Percentiles rank a stretch among this genome's conserved stretches.
These are phyloP conservation scores for Tulasnella sp. DNA, from an alignment of 768 basidiomycete genomes.

Conservation along the genomic window DNA sequence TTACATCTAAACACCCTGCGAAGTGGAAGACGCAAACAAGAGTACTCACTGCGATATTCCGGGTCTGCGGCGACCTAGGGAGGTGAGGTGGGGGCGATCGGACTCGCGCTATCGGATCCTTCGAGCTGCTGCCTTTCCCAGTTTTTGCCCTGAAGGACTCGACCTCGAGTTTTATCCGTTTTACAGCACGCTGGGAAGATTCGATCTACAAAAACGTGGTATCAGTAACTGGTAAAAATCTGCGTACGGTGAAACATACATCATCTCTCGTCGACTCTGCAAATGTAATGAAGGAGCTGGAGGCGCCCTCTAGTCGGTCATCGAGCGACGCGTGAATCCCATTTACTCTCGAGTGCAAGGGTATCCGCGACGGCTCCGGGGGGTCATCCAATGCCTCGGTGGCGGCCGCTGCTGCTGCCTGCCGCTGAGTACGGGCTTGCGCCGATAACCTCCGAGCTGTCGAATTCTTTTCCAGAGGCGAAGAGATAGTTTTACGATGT, in stretches of 20 bases:
- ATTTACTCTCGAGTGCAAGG: no score
- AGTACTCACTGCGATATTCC: conserved; percentile 26
- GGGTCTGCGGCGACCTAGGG: conserved; percentile 27
- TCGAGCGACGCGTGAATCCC: no score
- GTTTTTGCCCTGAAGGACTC: conserved; percentile 18
- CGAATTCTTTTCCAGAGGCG: neutral
- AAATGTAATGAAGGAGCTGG: conserved; percentile 27
- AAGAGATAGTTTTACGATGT: neutral
- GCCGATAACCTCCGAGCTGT: neutral
- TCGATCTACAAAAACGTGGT: conserved; percentile 40
- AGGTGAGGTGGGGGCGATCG: conserved; percentile 17
- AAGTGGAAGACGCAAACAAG: neutral
- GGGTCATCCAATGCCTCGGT: neutral
- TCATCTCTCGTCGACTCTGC: conserved; percentile 50
- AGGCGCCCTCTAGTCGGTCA: no score
- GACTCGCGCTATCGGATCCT: conserved; percentile 9
- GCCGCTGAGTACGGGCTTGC: neutral
- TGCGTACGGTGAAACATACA: conserved; percentile 32
- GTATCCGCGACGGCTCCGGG: neutral
- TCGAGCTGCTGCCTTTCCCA: neutral
- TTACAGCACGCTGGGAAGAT: conserved; percentile 54
- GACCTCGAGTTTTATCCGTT: conserved; percentile 60
- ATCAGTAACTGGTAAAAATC: neutral
- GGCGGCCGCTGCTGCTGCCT: conserved; percentile 5
- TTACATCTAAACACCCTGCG: conserved; percentile 23